Evolutionary conservation across 352 stramenopile genomes (phyloP).

Genomic region (Pythium utonaiense): DNA sequence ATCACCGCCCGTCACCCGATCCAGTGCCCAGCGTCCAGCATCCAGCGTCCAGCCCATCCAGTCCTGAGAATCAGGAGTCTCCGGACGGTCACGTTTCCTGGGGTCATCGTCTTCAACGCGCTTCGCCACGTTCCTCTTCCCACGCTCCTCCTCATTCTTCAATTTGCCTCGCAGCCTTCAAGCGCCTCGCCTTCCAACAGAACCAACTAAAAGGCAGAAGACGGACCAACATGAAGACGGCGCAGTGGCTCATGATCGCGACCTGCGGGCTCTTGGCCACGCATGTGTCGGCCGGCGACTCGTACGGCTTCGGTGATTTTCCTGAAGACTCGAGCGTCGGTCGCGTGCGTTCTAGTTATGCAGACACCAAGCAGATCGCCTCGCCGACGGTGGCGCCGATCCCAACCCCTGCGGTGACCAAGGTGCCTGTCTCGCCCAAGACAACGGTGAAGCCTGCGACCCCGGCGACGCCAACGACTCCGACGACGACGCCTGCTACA

Average conservation of each 20-base stretch:
- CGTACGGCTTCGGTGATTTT: constrained; percentile 6
- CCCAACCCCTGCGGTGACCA: not conserved
- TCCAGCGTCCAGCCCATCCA: not conserved
- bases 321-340: not conserved
- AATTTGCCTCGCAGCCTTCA: constrained; percentile 18
- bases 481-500: not conserved
- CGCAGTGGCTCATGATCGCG: constrained; percentile 17
- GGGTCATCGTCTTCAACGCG: constrained; percentile 11
- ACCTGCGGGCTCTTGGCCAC: not conserved
- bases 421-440: not conserved
- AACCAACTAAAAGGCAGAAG: not conserved
- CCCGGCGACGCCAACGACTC: not conserved
- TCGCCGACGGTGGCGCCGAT: not conserved
- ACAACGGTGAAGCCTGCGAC: not conserved
- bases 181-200: not conserved
- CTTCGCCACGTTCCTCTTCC: not conserved
- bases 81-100: not conserved
- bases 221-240: constrained; percentile 13
- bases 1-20: not conserved
- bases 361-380: constrained; percentile 10
- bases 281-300: constrained; percentile 4
- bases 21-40: not conserved
- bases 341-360: constrained; percentile 4
- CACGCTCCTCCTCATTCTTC: constrained; percentile 11
- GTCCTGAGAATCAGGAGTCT: not conserved